Evolutionary conservation across 345 rosid species (phyloP), one percentile per base, ranked within the genome.

Genomic region (Ceriops tagal): DNA sequence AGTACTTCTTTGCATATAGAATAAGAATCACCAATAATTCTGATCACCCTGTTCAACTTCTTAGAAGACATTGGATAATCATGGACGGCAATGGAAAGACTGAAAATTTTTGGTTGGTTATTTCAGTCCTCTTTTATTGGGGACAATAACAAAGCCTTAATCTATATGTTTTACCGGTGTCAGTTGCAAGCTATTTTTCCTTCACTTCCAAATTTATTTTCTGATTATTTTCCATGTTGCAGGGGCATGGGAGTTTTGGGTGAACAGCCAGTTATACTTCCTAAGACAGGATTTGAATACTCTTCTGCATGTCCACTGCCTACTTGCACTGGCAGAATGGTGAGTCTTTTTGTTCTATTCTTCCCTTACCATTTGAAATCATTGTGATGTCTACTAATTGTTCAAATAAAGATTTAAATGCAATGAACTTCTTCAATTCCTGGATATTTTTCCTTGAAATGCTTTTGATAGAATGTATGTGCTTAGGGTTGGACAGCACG

Each of bases 241-340:
- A 87, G 96, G 84, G 92, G 90, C 30, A 73, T 79, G 26, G 92
- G 96, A 75, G 96, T 89, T 46, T 82, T 87, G 8, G 96, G 92
- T 20, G 92, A 89, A 79, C 92, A 87, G 71, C 96, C 96, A 18
- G 92, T 85, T 61, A 83, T 89, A 66, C 92, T 87, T 76, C 89
- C 96, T 18, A 71, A 62, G 63, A 81, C 88, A 18, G 84, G 89
- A 55, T 89, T 87, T 64, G 96, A 89, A 61, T 89, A 89, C 79
- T 89, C 92, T 49, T 87, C 92, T 56, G 96, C 96, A 8, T 89
- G 96, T 79, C 90, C 92, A 8, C 71, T 89, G 52, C 69, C 81
- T 77, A 87, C 90, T 18, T 78, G 89, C 5, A 83, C 67, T 70
- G 92, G 92, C 65, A 84, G 85, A 84, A 87, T 87, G 96, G 96